Percentiles rank a stretch among this genome's conserved stretches.
Conservation (phyloP, 768 basidiomycete species). For the Saitozyma sp. region DNA sequence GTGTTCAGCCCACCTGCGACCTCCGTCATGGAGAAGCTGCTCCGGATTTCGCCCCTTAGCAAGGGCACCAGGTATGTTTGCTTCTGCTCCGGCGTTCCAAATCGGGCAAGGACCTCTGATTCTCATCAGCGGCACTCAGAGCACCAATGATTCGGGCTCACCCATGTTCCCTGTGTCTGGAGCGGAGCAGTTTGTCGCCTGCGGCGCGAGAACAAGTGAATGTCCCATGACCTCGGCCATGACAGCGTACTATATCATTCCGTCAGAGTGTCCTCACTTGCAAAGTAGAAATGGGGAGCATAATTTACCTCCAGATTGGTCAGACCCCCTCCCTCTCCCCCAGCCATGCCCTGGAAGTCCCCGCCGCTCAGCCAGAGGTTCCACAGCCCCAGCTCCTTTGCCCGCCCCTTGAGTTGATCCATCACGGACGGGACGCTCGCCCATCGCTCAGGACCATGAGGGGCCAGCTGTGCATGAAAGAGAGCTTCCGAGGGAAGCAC, state of each 20-base stretch:
- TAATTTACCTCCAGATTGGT: slow-evolving; percentile 81
- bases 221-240: slow-evolving; percentile 96
- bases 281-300: neutral
- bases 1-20: slow-evolving; percentile 64
- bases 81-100: slow-evolving; percentile 88
- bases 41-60: slow-evolving; percentile 84
- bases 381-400: slow-evolving; percentile 88
- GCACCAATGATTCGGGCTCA: slow-evolving; percentile 53
- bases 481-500: slow-evolving; percentile 75
- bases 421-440: slow-evolving; percentile 76
- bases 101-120: slow-evolving; percentile 91
- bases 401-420: slow-evolving; percentile 80
- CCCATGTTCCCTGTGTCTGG: slow-evolving; percentile 99
- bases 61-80: slow-evolving; percentile 84
- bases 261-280: neutral
- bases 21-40: slow-evolving; percentile 95
- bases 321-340: slow-evolving; percentile 76
- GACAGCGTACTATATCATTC: slow-evolving; percentile 72
- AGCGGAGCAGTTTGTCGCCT: slow-evolving; percentile 89
- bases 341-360: slow-evolving; percentile 69
- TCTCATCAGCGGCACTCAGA: neutral
- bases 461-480: slow-evolving; percentile 78
- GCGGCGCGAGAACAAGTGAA: slow-evolving; percentile 74
- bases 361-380: slow-evolving; percentile 93
- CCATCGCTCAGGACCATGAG: slow-evolving; percentile 70